Percentiles rank a stretch among this genome's conserved stretches.
Conservation (phyloP, 345 rosid genomes). For the Stellera chamaejasme region DNA sequence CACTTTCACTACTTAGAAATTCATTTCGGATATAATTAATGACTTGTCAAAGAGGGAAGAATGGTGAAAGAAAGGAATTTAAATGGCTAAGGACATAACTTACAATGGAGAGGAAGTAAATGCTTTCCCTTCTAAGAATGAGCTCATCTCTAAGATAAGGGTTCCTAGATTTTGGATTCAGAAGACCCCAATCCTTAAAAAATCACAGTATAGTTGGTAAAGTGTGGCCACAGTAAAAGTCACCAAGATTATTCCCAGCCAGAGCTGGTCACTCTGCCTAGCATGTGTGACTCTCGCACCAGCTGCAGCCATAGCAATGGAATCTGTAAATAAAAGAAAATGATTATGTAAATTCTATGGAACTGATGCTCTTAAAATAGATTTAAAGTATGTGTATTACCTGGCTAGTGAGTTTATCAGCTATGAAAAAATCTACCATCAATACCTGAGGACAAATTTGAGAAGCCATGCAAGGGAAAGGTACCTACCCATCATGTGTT, state of each 20-base stretch:
- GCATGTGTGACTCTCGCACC: slow-evolving; percentile 67
- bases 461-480: too few relatives aligned
- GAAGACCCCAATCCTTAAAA: slow-evolving; percentile 78
- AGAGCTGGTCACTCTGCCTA: slow-evolving; percentile 25
- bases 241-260: slow-evolving; percentile 42
- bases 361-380: not conserved
- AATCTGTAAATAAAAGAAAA: slow-evolving; percentile 28
- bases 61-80: too few relatives aligned
- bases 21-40: too few relatives aligned
- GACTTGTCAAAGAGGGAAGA: too few relatives aligned
- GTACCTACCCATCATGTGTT: too few relatives aligned
- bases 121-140: slow-evolving; percentile 51
- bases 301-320: slow-evolving; percentile 80
- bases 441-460: slow-evolving; percentile 65
- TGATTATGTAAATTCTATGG: too few relatives aligned
- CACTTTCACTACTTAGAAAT: too few relatives aligned
- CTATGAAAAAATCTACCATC: slow-evolving; percentile 91
- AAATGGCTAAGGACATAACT: slow-evolving; percentile 23
- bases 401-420: slow-evolving; percentile 90
- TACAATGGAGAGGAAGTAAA: slow-evolving; percentile 66
- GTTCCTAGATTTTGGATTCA: slow-evolving; percentile 56
- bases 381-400: too few relatives aligned
- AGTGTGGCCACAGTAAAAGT: slow-evolving; percentile 56
- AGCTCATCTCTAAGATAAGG: slow-evolving; percentile 70
- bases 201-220: slow-evolving; percentile 89